These are phyloP conservation scores for Solanum raphanifolium DNA, from an alignment of 257 asterid genomes.

Conservation along the genomic window DNA sequence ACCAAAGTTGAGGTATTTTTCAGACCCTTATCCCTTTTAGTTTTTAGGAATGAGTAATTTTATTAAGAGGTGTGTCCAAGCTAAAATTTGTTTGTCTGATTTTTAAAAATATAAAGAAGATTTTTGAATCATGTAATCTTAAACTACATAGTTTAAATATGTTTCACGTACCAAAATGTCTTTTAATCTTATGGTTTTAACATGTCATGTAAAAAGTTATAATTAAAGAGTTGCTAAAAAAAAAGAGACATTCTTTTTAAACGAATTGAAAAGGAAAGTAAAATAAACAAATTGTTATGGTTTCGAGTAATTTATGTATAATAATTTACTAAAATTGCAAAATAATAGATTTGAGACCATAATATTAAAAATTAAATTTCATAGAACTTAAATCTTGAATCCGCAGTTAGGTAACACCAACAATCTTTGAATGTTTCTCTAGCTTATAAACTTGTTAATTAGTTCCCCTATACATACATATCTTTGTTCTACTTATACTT, in stretches of 20 bases:
- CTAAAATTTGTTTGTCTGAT: not conserved
- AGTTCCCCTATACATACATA: not conserved
- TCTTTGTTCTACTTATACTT: not conserved
- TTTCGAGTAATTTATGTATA: not conserved
- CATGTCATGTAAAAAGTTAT: not conserved
- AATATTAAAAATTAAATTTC: not conserved
- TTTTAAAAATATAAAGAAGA: not conserved
- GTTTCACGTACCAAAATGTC: not conserved
- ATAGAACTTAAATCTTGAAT: not conserved
- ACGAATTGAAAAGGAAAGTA: not conserved
- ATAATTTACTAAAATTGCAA: not conserved
- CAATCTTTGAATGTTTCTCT: not conserved
- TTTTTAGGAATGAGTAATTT: no score
- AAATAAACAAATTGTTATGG: not conserved
- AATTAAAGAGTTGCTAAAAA: not conserved
- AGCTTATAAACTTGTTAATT: not conserved
- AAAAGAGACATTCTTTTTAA: not conserved
- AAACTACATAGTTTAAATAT: accelerated
- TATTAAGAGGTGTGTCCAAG: not conserved
- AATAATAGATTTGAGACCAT: not conserved
- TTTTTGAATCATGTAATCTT: not conserved
- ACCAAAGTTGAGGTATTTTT: no score
- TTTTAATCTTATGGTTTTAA: not conserved
- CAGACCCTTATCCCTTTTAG: no score
- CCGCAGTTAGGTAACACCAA: not conserved